These are phyloP conservation scores for Lojkania enalia DNA, from an alignment of 2,329 filamentous ascomycete genomes.

Conservation along the genomic window DNA sequence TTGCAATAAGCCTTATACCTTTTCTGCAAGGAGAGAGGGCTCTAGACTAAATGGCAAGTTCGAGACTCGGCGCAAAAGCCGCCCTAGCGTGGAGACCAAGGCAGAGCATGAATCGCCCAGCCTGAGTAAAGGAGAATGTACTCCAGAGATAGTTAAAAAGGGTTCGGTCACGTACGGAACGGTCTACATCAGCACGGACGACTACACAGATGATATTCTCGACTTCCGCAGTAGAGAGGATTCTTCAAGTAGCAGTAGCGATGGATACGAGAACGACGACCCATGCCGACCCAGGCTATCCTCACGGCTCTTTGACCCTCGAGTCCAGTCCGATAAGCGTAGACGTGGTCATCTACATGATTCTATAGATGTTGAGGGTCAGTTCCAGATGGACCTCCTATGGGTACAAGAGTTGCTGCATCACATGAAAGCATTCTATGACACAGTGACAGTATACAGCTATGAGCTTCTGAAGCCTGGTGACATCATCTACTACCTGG, in stretches of 20 bases:
- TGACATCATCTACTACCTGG: slow-evolving; percentile 16
- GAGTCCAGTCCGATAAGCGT: background rate
- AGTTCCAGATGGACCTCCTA: slow-evolving; percentile 9
- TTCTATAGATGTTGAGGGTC: background rate
- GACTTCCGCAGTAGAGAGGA: background rate
- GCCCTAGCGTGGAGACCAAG: too few relatives aligned
- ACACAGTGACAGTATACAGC: slow-evolving; percentile 13
- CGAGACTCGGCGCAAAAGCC: too few relatives aligned
- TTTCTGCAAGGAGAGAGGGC: too few relatives aligned
- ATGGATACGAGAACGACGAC: background rate
- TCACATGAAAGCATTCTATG: slow-evolving; percentile 13
- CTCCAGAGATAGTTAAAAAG: too few relatives aligned
- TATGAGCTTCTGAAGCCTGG: slow-evolving; percentile 12
- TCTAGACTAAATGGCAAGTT: too few relatives aligned
- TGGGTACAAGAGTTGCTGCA: slow-evolving; percentile 7
- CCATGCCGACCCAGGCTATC: background rate
- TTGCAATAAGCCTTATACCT: too few relatives aligned
- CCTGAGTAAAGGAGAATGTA: too few relatives aligned
- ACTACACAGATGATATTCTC: background rate
- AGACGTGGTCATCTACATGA: background rate
- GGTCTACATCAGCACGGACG: background rate
- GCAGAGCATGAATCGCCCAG: background rate
- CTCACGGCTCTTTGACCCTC: background rate
- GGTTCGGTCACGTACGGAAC: background rate
- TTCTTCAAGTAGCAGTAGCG: background rate